These are phyloP conservation scores for Talaromyces stipitatus DNA, from an alignment of 495 filamentous ascomycete genomes.

Conservation along the genomic window DNA sequence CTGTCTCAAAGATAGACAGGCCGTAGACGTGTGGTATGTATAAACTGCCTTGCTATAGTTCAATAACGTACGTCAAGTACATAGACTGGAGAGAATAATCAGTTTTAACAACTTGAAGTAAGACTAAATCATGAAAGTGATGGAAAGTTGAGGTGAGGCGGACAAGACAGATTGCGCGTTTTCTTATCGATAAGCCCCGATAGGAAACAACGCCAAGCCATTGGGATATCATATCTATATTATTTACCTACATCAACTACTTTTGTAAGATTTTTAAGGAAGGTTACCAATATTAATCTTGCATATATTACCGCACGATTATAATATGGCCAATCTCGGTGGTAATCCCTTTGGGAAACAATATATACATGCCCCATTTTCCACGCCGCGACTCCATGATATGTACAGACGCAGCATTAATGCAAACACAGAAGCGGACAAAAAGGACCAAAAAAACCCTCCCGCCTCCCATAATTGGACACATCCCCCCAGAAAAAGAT, in stretches of 20 bases:
- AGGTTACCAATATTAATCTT: neutral
- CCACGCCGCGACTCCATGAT: neutral
- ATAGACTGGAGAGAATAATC: neutral
- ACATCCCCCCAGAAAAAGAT: neutral
- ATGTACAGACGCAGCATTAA: neutral
- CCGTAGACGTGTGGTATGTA: neutral
- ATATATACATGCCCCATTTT: neutral
- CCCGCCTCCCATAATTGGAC: neutral
- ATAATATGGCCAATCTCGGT: neutral
- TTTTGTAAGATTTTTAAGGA: no score
- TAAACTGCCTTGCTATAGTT: neutral
- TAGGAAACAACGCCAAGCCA: no score
- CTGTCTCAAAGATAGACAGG: neutral
- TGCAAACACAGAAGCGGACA: neutral
- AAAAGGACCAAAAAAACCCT: neutral
- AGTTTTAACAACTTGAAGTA: neutral
- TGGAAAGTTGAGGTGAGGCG: neutral
- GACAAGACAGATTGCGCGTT: neutral
- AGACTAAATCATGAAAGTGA: neutral
- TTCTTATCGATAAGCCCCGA: neutral
- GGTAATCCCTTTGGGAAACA: neutral
- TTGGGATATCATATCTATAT: no score
- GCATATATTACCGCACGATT: neutral
- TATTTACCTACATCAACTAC: no score
- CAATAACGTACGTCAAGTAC: neutral